These are phyloP conservation scores for Sclerospora graminicola DNA, from an alignment of 352 stramenopile species.

Conservation along the genomic window DNA sequence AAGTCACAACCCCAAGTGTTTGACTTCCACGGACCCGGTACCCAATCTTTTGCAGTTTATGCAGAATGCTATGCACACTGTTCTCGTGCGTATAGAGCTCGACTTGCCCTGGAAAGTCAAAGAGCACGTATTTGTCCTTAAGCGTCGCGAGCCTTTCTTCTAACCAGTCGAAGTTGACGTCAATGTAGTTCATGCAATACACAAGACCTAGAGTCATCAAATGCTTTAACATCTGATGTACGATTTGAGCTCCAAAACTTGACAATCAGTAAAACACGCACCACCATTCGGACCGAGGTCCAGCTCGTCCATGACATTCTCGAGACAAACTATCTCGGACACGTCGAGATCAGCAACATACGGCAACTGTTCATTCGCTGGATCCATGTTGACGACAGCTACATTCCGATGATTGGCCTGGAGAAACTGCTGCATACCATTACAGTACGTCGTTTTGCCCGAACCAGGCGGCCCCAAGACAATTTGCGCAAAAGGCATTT, in stretches of 20 bases:
- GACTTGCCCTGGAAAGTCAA: constrained; percentile 98
- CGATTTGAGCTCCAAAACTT: too few species aligned
- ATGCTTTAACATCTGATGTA: background rate
- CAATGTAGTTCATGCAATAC: constrained; percentile 99
- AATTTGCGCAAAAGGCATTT: constrained; percentile 75
- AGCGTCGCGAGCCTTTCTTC: constrained; percentile 84
- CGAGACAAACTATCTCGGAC: constrained; percentile 93
- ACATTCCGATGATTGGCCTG: constrained; percentile 46
- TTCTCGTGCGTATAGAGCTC: constrained; percentile 98
- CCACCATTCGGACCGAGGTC: constrained; percentile 93
- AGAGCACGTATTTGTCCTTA: constrained; percentile 93
- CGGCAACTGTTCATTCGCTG: constrained; percentile 90
- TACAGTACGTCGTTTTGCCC: constrained; percentile 98
- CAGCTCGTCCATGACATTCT: constrained; percentile 91
- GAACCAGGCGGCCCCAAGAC: constrained; percentile 69
- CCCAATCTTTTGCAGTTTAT: constrained; percentile 88
- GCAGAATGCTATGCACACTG: constrained; percentile 93
- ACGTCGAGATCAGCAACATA: constrained; percentile 88
- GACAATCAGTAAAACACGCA: constrained; percentile 19
- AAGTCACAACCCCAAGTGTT: background rate
- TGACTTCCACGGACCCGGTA: constrained; percentile 41
- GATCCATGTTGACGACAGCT: constrained; percentile 97
- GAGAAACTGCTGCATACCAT: constrained; percentile 94
- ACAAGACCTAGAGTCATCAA: constrained; percentile 64
- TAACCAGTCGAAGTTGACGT: constrained; percentile 98